A percentile compares a stretch with the other conserved stretches of the same genome.
Evolutionary conservation across 2,329 filamentous ascomycete genomes (phyloP).

Genomic region (Gaeumannomyces sp.): DNA sequence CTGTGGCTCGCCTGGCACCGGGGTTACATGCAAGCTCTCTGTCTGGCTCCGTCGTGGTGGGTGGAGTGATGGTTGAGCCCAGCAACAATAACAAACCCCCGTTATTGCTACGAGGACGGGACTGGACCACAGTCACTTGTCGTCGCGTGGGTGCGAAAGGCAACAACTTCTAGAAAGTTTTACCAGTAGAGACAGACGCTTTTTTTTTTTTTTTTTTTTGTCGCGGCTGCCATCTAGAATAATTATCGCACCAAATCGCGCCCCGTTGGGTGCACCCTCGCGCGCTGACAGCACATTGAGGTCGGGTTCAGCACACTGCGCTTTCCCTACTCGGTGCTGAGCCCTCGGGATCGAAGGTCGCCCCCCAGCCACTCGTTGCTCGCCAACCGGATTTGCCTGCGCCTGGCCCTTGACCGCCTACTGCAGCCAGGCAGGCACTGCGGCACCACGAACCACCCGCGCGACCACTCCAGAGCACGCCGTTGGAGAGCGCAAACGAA

Average conservation of each 20-base stretch:
- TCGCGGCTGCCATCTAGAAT: neutral
- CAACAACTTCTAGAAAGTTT: neutral
- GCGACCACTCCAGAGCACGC: neutral
- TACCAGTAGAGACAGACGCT: neutral
- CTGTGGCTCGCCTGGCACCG: neutral
- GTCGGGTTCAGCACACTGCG: neutral
- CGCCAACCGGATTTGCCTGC: conserved; percentile 1
- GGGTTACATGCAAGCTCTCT: neutral
- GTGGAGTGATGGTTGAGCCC: neutral
- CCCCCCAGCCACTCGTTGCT: conserved; percentile 1
- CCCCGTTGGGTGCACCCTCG: neutral
- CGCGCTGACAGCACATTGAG: neutral
- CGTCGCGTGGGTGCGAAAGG: neutral
- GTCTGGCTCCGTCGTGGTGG: neutral
- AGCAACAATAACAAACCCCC: neutral
- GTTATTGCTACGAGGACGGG: neutral
- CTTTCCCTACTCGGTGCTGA: neutral
- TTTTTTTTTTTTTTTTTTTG: neutral
- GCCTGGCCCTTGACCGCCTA: neutral
- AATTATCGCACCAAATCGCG: neutral
- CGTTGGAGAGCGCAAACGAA: conserved; percentile 2
- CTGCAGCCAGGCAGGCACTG: neutral
- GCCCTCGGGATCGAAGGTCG: neutral
- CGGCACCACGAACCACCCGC: neutral
- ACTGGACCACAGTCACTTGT: neutral